Percentiles rank a stretch among this genome's conserved stretches.
Evolutionary conservation across 495 filamentous ascomycete genomes (phyloP).

Genomic region (Podospora comata): DNA sequence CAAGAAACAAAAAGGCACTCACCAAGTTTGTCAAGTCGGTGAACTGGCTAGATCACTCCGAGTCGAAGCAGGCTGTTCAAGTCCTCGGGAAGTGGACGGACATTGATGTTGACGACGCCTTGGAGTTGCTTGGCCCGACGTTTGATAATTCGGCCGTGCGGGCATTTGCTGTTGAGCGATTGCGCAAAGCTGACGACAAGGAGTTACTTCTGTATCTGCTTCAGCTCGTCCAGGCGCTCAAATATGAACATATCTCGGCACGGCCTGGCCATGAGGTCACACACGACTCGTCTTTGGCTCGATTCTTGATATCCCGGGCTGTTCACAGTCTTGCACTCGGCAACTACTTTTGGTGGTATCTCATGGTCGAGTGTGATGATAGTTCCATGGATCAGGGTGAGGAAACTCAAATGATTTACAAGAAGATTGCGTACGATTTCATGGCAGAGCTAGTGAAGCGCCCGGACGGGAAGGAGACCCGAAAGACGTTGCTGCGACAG

Average conservation of each 20-base stretch:
- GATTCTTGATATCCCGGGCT: conserved; percentile 83
- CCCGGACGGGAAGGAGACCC: conserved; percentile 61
- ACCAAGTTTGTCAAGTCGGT: conserved; percentile 98
- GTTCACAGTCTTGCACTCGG: conserved; percentile 82
- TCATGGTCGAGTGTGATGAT: conserved; percentile 94
- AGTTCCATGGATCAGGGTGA: conserved; percentile 64
- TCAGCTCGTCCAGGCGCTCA: conserved; percentile 93
- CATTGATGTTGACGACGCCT: conserved; percentile 93
- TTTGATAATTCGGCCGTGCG: conserved; percentile 86
- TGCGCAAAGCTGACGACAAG: conserved; percentile 89
- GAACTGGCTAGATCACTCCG: conserved; percentile 83
- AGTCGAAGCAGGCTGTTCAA: conserved; percentile 83
- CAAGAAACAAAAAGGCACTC: conserved; percentile 85
- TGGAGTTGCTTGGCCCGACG: conserved; percentile 88
- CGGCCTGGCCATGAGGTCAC: conserved; percentile 59
- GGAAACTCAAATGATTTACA: conserved; percentile 77
- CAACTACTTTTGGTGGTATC: conserved; percentile 96
- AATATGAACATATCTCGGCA: conserved; percentile 76
- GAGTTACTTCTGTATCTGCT: conserved; percentile 90
- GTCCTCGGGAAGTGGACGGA: conserved; percentile 93
- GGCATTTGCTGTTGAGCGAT: conserved; percentile 86
- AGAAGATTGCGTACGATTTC: conserved; percentile 91
- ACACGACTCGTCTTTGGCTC: conserved; percentile 82
- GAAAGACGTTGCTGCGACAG: conserved; percentile 77
- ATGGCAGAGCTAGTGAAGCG: conserved; percentile 73